These are phyloP conservation scores for Knufia fluminis DNA, from an alignment of 2,329 filamentous ascomycete genomes.

Conservation along the genomic window DNA sequence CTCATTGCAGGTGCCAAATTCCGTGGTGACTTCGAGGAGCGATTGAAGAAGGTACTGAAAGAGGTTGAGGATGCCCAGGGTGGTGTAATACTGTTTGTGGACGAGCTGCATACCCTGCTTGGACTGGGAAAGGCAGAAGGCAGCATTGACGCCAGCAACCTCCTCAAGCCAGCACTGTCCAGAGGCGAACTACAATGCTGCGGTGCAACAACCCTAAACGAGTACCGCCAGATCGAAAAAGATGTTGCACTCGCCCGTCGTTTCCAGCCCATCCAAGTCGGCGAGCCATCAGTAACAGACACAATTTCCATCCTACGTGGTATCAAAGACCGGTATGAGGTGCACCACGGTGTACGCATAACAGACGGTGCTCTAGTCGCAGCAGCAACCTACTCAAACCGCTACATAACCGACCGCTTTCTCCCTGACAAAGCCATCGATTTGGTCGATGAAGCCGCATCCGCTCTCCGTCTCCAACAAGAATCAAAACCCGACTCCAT, in stretches of 20 bases:
- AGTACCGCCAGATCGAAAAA: slow-evolving; percentile 91
- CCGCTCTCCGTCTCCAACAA: slow-evolving; percentile 80
- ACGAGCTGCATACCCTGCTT: slow-evolving; percentile 84
- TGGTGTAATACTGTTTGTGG: slow-evolving; percentile 86
- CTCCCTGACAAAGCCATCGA: slow-evolving; percentile 96
- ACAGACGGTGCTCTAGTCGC: slow-evolving; percentile 87
- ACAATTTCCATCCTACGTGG: slow-evolving; percentile 92
- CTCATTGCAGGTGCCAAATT: slow-evolving; percentile 95
- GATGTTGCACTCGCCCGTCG: slow-evolving; percentile 84
- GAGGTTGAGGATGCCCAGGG: slow-evolving; percentile 86
- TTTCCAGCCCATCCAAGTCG: slow-evolving; percentile 92
- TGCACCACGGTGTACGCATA: slow-evolving; percentile 92
- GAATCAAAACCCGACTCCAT: slow-evolving; percentile 96
- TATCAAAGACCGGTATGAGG: slow-evolving; percentile 96
- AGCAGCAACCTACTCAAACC: slow-evolving; percentile 83
- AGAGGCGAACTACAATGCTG: slow-evolving; percentile 91
- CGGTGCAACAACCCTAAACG: slow-evolving; percentile 83
- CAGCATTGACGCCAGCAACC: slow-evolving; percentile 90
- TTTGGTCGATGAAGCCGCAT: slow-evolving; percentile 89
- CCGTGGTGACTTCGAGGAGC: slow-evolving; percentile 89
- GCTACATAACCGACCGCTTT: slow-evolving; percentile 94
- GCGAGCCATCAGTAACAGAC: slow-evolving; percentile 80
- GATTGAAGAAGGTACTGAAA: slow-evolving; percentile 79
- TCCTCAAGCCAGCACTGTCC: slow-evolving; percentile 87
- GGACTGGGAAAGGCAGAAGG: slow-evolving; percentile 92